Base-by-base conservation (phyloP, 495 filamentous ascomycete genomes). In the Podospora appendiculata region DNA sequence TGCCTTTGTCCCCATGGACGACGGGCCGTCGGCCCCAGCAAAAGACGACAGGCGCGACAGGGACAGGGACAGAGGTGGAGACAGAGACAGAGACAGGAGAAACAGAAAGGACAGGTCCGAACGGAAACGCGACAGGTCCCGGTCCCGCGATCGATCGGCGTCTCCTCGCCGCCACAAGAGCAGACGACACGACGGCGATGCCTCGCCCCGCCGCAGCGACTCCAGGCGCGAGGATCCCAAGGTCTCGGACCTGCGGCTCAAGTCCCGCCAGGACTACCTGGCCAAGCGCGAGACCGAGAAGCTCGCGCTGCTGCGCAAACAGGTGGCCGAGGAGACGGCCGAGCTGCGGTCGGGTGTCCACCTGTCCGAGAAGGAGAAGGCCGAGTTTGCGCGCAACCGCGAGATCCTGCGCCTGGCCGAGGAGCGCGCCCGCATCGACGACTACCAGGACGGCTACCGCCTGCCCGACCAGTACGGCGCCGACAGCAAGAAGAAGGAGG, bases 391-490 rank as follows among this genome's bases (percentile, higher is more conserved):
- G 1, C 85, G 89, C 51, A 97, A 97, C 60, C 78, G 88, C 40
- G 88, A 97, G 67, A 79, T 93, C 18, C 76, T 97, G 16, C 78
- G 85, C 16, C 79, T 97, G 40, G 92, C 94, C 0, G 90, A 96
- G 70, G 90, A 95, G 67, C 78, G 93, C 39, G 70, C 91, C 32
- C 79, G 81, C 25, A 93, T 97, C 53, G 92, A 96, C 64, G 92
- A 97, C 58, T 81, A 95, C 60, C 81, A 86, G 14, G 91, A 96
- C 74, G 93, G 93, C 6, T 97, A 96, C 66, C 85, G 86, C 67
- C 83, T 98, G 70, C 92, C 93, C 0, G 90, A 95, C 50, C 90
- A 96, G 62, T 95, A 95, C 58, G 94, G 92, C 52, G 93, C 87
- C 1, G 92, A 95, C 64, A 82, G 81, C 65, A 91, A 88, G 67